Evolutionary conservation across 768 basidiomycete species (phyloP).

Genomic region (Pisolithus microcarpus): DNA sequence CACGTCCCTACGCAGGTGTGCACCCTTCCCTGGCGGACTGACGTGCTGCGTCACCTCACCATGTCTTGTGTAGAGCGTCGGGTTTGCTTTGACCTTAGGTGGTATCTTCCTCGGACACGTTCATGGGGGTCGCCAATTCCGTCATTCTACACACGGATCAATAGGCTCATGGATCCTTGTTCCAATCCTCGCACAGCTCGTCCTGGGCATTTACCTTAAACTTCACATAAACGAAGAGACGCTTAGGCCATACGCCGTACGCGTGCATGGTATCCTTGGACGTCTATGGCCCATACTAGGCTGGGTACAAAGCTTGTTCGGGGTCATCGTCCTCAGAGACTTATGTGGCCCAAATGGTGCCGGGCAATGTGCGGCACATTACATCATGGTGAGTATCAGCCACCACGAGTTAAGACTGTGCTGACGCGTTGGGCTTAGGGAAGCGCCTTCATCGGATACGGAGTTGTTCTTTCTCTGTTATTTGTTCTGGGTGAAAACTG

Average conservation of each 20-base stretch:
- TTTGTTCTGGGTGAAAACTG: slow-evolving; percentile 73
- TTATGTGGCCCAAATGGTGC: slow-evolving; percentile 70
- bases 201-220: slow-evolving; percentile 84
- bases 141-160: slow-evolving; percentile 64
- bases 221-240: slow-evolving; percentile 80
- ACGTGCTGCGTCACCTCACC: not conserved
- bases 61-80: slow-evolving; percentile 45
- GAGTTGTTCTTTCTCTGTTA: slow-evolving; percentile 70
- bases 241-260: slow-evolving; percentile 63
- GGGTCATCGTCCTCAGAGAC: slow-evolving; percentile 62
- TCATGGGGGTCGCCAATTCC: slow-evolving; percentile 78
- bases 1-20: slow-evolving; percentile 83
- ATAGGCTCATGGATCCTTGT: slow-evolving; percentile 47
- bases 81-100: slow-evolving; percentile 59
- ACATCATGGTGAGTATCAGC: slow-evolving; percentile 53
- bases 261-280: slow-evolving; percentile 70
- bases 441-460: slow-evolving; percentile 86
- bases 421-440: slow-evolving; percentile 35
- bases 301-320: slow-evolving; percentile 88
- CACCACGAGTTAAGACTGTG: slow-evolving; percentile 12
- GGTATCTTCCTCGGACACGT: slow-evolving; percentile 81
- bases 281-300: slow-evolving; percentile 79
- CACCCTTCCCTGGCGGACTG: not conserved
- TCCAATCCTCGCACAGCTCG: slow-evolving; percentile 60
- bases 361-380: slow-evolving; percentile 84